Percentiles rank a stretch among this genome's conserved stretches.
Conservation (phyloP, 352 stramenopile genomes). For the Hyaloperonospora brassicae region DNA sequence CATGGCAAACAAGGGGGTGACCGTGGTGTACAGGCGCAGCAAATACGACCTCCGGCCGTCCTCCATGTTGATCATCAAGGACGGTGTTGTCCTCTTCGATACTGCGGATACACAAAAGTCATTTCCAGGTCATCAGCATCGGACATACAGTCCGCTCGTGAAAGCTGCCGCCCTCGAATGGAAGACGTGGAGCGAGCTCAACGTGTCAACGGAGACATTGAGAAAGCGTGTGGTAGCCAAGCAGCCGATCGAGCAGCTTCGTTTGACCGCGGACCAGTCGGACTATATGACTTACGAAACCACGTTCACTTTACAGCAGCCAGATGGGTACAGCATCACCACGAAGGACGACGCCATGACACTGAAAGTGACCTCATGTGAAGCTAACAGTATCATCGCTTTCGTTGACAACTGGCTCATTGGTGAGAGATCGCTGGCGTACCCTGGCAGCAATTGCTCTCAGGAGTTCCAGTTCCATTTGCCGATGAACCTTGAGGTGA, state of each 20-base stretch:
- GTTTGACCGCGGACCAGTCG: conserved; percentile 41
- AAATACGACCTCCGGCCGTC: conserved; percentile 32
- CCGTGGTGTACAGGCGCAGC: conserved; percentile 29
- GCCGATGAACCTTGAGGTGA: conserved; percentile 23
- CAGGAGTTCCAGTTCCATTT: conserved; percentile 38
- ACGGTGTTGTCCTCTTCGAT: conserved; percentile 39
- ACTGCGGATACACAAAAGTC: conserved; percentile 42
- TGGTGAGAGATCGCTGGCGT: conserved; percentile 35
- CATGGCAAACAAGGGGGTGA: conserved; percentile 16
- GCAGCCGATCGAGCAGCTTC: conserved; percentile 44
- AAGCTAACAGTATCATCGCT: conserved; percentile 46
- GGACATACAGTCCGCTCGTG: conserved; percentile 39
- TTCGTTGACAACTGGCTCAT: conserved; percentile 42
- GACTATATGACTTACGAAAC: conserved; percentile 68
- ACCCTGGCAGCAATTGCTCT: conserved; percentile 45
- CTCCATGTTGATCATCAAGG: conserved; percentile 47
- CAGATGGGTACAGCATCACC: conserved; percentile 1
- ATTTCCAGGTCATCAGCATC: conserved; percentile 32
- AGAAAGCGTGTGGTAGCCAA: conserved; percentile 33
- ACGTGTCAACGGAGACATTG: conserved; percentile 19
- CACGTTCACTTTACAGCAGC: conserved; percentile 18
- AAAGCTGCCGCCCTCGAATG: conserved; percentile 27
- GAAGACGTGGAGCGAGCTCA: conserved; percentile 47
- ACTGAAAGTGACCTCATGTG: conserved; percentile 46
- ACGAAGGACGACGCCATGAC: conserved; percentile 3